phyloP scores from a whole-genome alignment of 2,329 filamentous ascomycete species.

The Sclerotinia sclerotiorum region DNA sequence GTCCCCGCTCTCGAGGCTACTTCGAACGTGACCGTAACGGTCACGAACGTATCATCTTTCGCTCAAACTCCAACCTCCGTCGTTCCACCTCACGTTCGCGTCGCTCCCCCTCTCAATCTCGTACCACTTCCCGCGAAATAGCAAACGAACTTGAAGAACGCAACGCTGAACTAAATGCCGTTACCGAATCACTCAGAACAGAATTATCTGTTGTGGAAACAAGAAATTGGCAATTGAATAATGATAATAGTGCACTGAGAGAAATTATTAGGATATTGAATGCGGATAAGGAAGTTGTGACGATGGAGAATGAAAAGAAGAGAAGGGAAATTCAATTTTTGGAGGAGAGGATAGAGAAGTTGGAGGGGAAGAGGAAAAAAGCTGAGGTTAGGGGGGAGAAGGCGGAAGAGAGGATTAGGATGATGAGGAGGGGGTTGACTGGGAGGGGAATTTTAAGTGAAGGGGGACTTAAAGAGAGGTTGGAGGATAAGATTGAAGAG shows the following conservation, averaged over 20 bases:
- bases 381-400: background rate
- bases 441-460: conserved; percentile 1
- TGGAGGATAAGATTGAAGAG: conserved; percentile 4
- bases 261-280: background rate
- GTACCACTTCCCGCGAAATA: background rate
- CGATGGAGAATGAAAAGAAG: background rate
- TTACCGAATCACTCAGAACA: background rate
- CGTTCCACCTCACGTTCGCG: background rate
- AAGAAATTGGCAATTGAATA: background rate
- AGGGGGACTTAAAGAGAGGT: background rate
- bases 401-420: conserved; percentile 8
- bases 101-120: background rate
- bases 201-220: background rate
- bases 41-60: background rate
- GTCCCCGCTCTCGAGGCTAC: background rate
- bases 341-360: background rate
- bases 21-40: background rate
- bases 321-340: background rate
- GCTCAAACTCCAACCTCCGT: background rate
- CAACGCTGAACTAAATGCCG: background rate
- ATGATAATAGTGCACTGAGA: background rate
- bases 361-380: background rate
- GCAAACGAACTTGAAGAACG: conserved; percentile 12
- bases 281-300: background rate
- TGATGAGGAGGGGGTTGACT: conserved; percentile 12